These are phyloP conservation scores for Alternaria gaisen DNA, from an alignment of 2,329 filamentous ascomycete genomes.

Conservation along the genomic window DNA sequence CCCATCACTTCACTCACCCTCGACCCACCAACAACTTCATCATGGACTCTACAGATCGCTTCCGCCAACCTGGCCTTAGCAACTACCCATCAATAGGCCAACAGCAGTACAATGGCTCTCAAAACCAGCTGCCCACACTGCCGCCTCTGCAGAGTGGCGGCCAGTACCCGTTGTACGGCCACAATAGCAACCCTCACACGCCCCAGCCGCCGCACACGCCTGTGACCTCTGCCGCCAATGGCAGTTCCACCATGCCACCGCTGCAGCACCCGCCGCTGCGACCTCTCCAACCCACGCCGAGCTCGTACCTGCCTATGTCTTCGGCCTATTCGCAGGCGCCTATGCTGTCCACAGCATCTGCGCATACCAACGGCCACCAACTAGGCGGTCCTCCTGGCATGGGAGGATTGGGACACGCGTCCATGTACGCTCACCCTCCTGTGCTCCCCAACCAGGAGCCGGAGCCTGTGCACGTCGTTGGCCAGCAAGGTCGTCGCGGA, in stretches of 20 bases:
- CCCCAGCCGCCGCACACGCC: constrained; percentile 50
- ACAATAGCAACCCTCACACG: constrained; percentile 51
- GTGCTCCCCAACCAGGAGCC: constrained; percentile 54
- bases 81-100: constrained; percentile 46
- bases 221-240: constrained; percentile 42
- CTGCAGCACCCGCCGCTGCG: constrained; percentile 50
- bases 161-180: constrained; percentile 47
- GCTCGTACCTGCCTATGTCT: constrained; percentile 44
- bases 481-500: constrained; percentile 89
- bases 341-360: constrained; percentile 43
- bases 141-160: constrained; percentile 46
- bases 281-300: constrained; percentile 50
- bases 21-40: constrained; percentile 23
- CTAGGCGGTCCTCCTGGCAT: constrained; percentile 52
- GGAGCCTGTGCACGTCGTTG: constrained; percentile 88
- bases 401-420: constrained; percentile 46
- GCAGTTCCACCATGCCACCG: constrained; percentile 44
- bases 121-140: constrained; percentile 46
- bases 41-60: constrained; percentile 48
- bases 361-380: constrained; percentile 47
- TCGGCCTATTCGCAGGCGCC: constrained; percentile 49
- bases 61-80: constrained; percentile 46
- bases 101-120: constrained; percentile 42
- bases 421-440: constrained; percentile 50
- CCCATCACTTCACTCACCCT: constrained; percentile 26